phyloP scores from a whole-genome alignment of 305 asterid genomes.

The Plantago rigida region DNA sequence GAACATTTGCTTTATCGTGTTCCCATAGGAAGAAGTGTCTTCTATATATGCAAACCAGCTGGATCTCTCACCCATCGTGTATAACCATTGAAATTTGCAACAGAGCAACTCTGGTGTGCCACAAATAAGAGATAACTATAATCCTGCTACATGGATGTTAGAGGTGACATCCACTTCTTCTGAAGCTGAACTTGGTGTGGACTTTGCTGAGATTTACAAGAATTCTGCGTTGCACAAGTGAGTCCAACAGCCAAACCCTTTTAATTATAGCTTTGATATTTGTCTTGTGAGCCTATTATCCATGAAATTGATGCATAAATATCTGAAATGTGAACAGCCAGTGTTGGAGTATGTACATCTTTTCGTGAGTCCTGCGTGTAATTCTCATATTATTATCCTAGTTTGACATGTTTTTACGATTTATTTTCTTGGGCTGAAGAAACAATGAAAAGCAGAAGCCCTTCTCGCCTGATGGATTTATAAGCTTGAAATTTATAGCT shows the following conservation, averaged over 20 bases:
- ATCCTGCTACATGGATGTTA: constrained; percentile 62
- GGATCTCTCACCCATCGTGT: not conserved
- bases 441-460: too few relatives aligned
- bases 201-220: constrained; percentile 47
- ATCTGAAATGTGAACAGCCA: too few relatives aligned
- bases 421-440: too few relatives aligned
- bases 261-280: not conserved
- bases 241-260: constrained; percentile 24
- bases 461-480: too few relatives aligned
- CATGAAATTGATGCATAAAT: too few relatives aligned
- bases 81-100: not conserved
- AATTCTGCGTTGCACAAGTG: constrained; percentile 41
- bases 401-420: too few relatives aligned
- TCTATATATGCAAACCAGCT: not conserved
- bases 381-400: too few relatives aligned
- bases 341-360: too few relatives aligned
- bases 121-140: constrained; percentile 40
- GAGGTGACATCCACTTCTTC: constrained; percentile 45
- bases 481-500: too few relatives aligned
- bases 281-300: too few relatives aligned
- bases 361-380: too few relatives aligned
- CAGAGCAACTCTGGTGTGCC: constrained; percentile 52
- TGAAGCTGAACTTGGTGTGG: constrained; percentile 41
- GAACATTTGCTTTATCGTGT: not conserved
- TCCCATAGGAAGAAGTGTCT: not conserved